Evolutionary conservation across 108 stramenopile species (phyloP).

Genomic region (Pseudonitzschia pungens): DNA sequence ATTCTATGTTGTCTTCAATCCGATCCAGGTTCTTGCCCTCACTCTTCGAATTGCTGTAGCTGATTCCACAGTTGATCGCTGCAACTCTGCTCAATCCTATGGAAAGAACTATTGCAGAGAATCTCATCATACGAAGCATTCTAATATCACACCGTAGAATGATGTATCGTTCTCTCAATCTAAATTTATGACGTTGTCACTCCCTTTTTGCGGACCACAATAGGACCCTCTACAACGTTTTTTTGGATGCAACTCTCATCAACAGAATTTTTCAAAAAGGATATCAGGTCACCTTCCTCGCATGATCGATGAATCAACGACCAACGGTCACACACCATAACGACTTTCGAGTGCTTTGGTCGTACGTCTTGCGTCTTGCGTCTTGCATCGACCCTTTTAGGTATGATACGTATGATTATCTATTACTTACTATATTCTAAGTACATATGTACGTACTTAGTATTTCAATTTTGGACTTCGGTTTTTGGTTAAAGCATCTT

Average conservation of each 20-base stretch:
- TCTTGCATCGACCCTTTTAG: not conserved
- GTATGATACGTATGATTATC: not conserved
- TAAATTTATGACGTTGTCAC: too few species aligned
- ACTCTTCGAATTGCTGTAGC: not conserved
- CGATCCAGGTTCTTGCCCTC: not conserved
- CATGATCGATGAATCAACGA: not conserved
- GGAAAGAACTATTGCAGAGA: not conserved
- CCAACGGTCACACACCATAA: not conserved
- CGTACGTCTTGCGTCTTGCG: too few species aligned
- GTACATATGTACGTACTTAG: not conserved
- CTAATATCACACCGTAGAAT: not conserved
- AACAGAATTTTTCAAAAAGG: not conserved
- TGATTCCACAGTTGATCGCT: conserved; percentile 7
- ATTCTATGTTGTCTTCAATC: conserved; percentile 1
- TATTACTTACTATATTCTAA: not conserved
- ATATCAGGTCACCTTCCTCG: not conserved
- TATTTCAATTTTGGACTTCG: too few species aligned
- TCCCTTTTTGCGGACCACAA: too few species aligned
- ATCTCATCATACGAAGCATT: conserved; percentile 4
- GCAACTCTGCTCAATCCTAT: not conserved
- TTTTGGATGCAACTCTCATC: not conserved
- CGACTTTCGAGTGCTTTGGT: not conserved
- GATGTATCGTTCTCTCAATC: not conserved
- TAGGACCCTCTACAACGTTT: not conserved
- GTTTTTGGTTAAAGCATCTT: not conserved